Evolutionary conservation across 805 yeast genomes (phyloP).

Genomic region (Lachancea fermentati): DNA sequence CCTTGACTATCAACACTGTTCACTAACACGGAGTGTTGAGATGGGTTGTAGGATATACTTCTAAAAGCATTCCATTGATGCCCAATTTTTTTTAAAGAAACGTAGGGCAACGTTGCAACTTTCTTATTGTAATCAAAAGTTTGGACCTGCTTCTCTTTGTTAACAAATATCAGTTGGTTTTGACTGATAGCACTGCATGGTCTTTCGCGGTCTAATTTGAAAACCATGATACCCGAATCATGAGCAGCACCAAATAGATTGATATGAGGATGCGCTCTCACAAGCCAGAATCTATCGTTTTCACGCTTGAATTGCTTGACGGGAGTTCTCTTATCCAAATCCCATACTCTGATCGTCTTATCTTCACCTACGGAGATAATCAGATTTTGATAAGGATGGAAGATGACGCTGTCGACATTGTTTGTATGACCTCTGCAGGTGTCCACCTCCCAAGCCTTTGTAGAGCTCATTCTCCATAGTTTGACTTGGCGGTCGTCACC

Average conservation of each 20-base stretch:
- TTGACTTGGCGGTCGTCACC: constrained; percentile 95
- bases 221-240: constrained; percentile 96
- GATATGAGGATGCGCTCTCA: constrained; percentile 82
- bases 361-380: constrained; percentile 94
- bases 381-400: constrained; percentile 91
- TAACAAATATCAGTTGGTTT: constrained; percentile 69
- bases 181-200: constrained; percentile 68
- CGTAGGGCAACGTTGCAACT: constrained; percentile 67
- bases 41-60: constrained; percentile 83
- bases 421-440: constrained; percentile 97
- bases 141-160: constrained; percentile 82
- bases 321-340: constrained; percentile 85
- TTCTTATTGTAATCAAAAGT: constrained; percentile 62
- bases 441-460: constrained; percentile 99
- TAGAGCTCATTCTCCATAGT: constrained; percentile 95
- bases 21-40: constrained; percentile 80
- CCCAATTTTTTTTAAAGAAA: constrained; percentile 79
- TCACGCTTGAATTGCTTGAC: constrained; percentile 93
- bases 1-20: constrained; percentile 66
- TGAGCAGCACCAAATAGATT: constrained; percentile 95
- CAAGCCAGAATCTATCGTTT: constrained; percentile 89
- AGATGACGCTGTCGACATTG: constrained; percentile 79
- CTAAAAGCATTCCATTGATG: constrained; percentile 82
- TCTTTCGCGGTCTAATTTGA: constrained; percentile 94
- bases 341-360: constrained; percentile 96